Evolutionary conservation across 2,329 filamentous ascomycete species (phyloP), one percentile per base, ranked within the genome.

Genomic region (Cytospora schulzeri): DNA sequence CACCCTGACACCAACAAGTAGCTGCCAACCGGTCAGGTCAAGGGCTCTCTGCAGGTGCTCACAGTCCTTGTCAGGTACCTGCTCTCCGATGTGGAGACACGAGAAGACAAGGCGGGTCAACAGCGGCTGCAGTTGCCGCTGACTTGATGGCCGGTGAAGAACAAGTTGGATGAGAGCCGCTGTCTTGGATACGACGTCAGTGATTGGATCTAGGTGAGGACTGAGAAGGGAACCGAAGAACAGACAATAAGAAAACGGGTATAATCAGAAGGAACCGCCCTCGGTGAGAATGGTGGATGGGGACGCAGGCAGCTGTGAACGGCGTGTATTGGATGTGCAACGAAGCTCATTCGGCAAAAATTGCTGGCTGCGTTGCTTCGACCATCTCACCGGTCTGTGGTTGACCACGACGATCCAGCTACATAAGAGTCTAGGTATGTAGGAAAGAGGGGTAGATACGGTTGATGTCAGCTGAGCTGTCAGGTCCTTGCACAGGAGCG

Each of bases 391-490:
- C 65, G 65, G 62, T 67, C 41, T 65, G 58, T 22, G 45, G 57
- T 55, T 35, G 41, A 24, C 28, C 31, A 29, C 50, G 62, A 59
- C 45, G 54, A 60, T 56, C 58, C 45, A 57, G 55, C 56, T 56
- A 62, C 45, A 24, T 48, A 60, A 33, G n/a, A 28, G 35, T 15
- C 48, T 54, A 41, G 31, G 60, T 63, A 62, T 48, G 45, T 48
- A 62, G 57, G 59, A 65, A 67, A 67, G 65, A 67, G 65, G 65
- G 65, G 65, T 62, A 67, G 51, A 58, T 67, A 67, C 65, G 59
- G 58, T 60, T 59, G 51, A 65, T 50, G 57, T 38, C 56, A 56
- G 50, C 56, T 51, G 41, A 15, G 31, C 41, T 26, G 53, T 50
- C 33, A 26, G 31, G 35, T 38, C 51, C 62, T 54, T 29, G 31